These are phyloP conservation scores for Moniliophthora roreri DNA, from an alignment of 1,284 basidiomycete species.

Conservation along the genomic window DNA sequence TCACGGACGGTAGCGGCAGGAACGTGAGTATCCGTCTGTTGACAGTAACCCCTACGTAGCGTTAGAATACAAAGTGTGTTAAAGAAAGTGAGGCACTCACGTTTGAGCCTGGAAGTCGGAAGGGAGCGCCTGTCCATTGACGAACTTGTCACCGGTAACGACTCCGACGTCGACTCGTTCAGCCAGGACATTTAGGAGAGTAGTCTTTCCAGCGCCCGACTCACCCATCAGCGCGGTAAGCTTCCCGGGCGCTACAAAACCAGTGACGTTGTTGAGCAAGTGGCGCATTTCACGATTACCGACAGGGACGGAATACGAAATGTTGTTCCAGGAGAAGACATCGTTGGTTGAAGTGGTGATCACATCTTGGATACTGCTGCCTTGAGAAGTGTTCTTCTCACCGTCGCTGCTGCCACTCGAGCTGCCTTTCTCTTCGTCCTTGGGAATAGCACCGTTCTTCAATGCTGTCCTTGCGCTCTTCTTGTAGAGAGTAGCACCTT, in stretches of 20 bases:
- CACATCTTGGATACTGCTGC: conserved; percentile 18
- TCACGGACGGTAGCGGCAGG: conserved; percentile 77
- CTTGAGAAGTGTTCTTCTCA: conserved; percentile 4
- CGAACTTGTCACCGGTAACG: conserved; percentile 73
- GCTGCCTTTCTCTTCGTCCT: conserved; percentile 13
- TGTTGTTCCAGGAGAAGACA: conserved; percentile 59
- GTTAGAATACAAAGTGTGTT: not conserved
- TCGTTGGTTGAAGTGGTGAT: conserved; percentile 31
- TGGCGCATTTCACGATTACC: conserved; percentile 35
- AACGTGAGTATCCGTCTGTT: conserved; percentile 78
- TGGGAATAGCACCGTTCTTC: conserved; percentile 26
- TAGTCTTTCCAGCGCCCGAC: conserved; percentile 63
- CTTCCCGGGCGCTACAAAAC: conserved; percentile 79
- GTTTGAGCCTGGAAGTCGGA: conserved; percentile 74
- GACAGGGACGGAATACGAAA: conserved; percentile 66
- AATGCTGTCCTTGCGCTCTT: conserved; percentile 28
- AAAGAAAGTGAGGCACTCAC: conserved; percentile 25
- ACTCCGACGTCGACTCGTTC: conserved; percentile 73
- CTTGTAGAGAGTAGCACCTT: conserved; percentile 39
- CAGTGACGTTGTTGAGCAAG: conserved; percentile 76
- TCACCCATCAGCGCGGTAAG: conserved; percentile 72
- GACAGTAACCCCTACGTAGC: conserved; percentile 53
- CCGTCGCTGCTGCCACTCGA: conserved; percentile 2
- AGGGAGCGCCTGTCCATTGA: conserved; percentile 73
- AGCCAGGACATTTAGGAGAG: conserved; percentile 55